Evolutionary conservation across 768 basidiomycete species (phyloP), one percentile per base, ranked within the genome.

Genomic region (Tubosaeta sp.): DNA sequence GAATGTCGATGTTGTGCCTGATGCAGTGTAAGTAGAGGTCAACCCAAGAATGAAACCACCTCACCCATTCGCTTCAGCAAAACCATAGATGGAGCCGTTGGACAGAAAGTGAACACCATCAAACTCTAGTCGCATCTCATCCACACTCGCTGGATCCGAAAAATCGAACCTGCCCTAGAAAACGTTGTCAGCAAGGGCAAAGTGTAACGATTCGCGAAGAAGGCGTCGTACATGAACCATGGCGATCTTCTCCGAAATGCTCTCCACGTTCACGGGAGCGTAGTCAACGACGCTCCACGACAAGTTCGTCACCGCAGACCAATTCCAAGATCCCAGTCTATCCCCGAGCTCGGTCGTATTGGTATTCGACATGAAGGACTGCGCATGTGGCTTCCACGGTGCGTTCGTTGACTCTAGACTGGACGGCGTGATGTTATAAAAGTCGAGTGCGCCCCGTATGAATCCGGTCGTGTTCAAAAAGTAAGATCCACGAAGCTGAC

Each of bases 391-490:
- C 29, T 68, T 74, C 87, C 85, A 88, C 6, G 74, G 62, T 25
- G 71, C 54, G 25, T 58, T 47, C 43, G 58, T 47, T 10, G 74
- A 66, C 25, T 71, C 63, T 19, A 82, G 66, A 34, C 71, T 68
- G 8, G 74, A 60, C 17, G 73, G 70, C 2, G 87, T 80, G 39
- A 91, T 80, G 62, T 91, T 92, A 61, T 82, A 74, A 59, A 81
- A 80, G 35, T 72, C 71, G 13, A 81, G 67, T 41, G 80, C 71
- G 4, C 87, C 88, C 49, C 83, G 83, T 52, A 88, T 76, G 64
- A 88, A 91, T 7, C 90, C 91, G 14, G 90, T 90, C 41, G 87
- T 76, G 63, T 93, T 93, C 5, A 74, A 66, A 58, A 84, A 88
- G 63, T 89, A 91, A 1, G 88, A 85, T 19, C 71, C 72, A 33